A percentile compares a stretch with the other conserved stretches of the same genome.
phyloP scores from a whole-genome alignment of 2,329 filamentous ascomycete genomes.

The Onygena corvina region DNA sequence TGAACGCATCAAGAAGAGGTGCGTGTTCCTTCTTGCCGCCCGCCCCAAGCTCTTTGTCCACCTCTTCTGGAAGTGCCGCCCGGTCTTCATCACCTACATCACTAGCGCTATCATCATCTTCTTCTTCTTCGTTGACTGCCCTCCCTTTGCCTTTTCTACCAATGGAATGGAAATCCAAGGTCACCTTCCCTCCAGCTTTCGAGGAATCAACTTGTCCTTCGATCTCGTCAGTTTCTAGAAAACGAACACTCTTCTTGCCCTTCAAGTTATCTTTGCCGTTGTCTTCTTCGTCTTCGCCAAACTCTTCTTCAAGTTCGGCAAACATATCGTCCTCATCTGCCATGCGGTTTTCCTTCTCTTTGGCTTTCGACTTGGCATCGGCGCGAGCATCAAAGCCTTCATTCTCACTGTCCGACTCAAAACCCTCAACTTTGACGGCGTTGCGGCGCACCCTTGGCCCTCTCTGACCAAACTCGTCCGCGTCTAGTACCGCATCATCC shows the following conservation, averaged over 20 bases:
- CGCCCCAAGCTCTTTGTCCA: constrained; percentile 82
- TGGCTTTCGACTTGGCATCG: constrained; percentile 42
- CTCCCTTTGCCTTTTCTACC: constrained; percentile 40
- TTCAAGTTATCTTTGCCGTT: constrained; percentile 48
- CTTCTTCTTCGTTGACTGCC: constrained; percentile 40
- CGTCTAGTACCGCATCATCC: constrained; percentile 61
- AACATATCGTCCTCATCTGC: constrained; percentile 62
- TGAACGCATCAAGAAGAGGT: constrained; percentile 91
- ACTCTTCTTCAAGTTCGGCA: constrained; percentile 53
- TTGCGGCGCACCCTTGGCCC: constrained; percentile 71
- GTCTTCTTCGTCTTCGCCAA: constrained; percentile 42
- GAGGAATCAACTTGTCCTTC: constrained; percentile 65
- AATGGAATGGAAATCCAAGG: constrained; percentile 40
- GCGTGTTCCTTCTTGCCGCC: constrained; percentile 87
- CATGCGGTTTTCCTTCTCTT: constrained; percentile 27
- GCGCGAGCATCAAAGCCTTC: constrained; percentile 74
- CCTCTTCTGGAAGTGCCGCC: constrained; percentile 59
- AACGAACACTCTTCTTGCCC: constrained; percentile 51
- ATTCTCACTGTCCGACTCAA: constrained; percentile 85
- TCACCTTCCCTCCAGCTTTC: constrained; percentile 58
- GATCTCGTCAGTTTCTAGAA: constrained; percentile 54
- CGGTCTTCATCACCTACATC: constrained; percentile 54
- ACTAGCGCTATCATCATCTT: constrained; percentile 47
- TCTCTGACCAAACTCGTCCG: constrained; percentile 75
- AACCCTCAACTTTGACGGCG: constrained; percentile 91